phyloP scores from a whole-genome alignment of 2,329 filamentous ascomycete genomes.

The Pseudodiploospora longispora region DNA sequence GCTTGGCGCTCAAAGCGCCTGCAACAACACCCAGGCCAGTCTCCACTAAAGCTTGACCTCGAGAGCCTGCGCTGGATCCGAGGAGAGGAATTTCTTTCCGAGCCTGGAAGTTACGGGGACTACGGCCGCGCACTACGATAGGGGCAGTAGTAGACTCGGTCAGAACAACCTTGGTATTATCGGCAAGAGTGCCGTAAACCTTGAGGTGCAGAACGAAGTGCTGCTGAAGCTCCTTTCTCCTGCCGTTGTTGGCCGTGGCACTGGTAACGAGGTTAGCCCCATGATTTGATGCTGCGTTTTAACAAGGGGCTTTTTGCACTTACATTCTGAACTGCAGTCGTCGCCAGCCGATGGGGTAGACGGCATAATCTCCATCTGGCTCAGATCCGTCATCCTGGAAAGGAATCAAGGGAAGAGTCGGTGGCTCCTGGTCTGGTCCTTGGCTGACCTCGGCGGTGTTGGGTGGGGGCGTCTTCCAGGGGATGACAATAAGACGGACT shows the following conservation, averaged over 20 bases:
- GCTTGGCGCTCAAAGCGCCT: conserved; percentile 46
- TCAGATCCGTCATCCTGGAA: conserved; percentile 54
- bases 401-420: conserved; percentile 66
- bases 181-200: conserved; percentile 73
- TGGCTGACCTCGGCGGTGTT: conserved; percentile 61
- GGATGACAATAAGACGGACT: conserved; percentile 91
- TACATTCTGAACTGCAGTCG: conserved; percentile 82
- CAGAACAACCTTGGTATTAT: conserved; percentile 72
- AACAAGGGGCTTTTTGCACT: conserved; percentile 19
- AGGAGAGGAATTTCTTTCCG: conserved; percentile 86
- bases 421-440: conserved; percentile 72
- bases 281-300: not conserved
- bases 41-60: conserved; percentile 67
- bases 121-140: conserved; percentile 88
- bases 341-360: conserved; percentile 91
- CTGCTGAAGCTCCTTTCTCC: conserved; percentile 89
- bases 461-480: conserved; percentile 91
- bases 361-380: conserved; percentile 71
- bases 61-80: conserved; percentile 65
- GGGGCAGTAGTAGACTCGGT: conserved; percentile 81
- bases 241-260: conserved; percentile 92
- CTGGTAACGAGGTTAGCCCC: conserved; percentile 29
- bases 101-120: conserved; percentile 89
- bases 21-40: conserved; percentile 54
- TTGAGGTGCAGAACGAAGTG: conserved; percentile 89